These are phyloP conservation scores for Irpex sp. DNA, from an alignment of 1,284 basidiomycete genomes.

Conservation along the genomic window DNA sequence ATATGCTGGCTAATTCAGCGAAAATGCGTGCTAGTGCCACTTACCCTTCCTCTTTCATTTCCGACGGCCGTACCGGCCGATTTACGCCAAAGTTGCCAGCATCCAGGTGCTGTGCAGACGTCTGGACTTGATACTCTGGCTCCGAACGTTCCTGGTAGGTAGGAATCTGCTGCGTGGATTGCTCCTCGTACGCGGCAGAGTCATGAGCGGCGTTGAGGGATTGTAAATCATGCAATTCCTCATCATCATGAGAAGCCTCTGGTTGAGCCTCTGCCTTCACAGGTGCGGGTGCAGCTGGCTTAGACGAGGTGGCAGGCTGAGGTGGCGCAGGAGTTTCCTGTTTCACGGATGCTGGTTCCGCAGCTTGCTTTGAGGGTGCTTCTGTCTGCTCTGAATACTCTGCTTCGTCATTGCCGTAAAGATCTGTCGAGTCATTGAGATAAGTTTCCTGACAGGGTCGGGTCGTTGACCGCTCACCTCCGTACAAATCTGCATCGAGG, in stretches of 20 bases:
- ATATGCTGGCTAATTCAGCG: background rate
- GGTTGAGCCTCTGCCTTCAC: conserved; percentile 15
- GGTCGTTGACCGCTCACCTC: conserved; percentile 43
- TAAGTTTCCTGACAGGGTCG: background rate
- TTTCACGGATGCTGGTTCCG: background rate
- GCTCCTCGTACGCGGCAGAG: conserved; percentile 19
- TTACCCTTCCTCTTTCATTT: conserved; percentile 99
- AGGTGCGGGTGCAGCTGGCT: conserved; percentile 18
- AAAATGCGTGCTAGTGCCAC: conserved; percentile 29
- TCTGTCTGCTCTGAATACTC: conserved; percentile 47
- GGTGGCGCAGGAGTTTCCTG: conserved; percentile 26
- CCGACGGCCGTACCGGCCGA: conserved; percentile 78
- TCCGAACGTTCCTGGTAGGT: conserved; percentile 61
- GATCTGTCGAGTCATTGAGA: conserved; percentile 41
- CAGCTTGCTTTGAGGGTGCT: conserved; percentile 22
- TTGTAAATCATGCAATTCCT: conserved; percentile 12
- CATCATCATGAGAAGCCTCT: conserved; percentile 11
- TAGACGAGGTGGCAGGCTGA: conserved; percentile 16
- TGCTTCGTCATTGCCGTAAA: conserved; percentile 74
- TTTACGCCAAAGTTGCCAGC: conserved; percentile 39
- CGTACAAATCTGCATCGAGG: conserved; percentile 83
- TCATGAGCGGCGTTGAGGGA: conserved; percentile 3
- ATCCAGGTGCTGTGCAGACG: conserved; percentile 31
- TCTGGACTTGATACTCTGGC: conserved; percentile 43
- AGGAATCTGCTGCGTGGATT: conserved; percentile 62